A percentile compares a stretch with the other conserved stretches of the same genome.
Evolutionary conservation across 352 stramenopile species (phyloP).

Genomic region (Globisporangium yorkense): DNA sequence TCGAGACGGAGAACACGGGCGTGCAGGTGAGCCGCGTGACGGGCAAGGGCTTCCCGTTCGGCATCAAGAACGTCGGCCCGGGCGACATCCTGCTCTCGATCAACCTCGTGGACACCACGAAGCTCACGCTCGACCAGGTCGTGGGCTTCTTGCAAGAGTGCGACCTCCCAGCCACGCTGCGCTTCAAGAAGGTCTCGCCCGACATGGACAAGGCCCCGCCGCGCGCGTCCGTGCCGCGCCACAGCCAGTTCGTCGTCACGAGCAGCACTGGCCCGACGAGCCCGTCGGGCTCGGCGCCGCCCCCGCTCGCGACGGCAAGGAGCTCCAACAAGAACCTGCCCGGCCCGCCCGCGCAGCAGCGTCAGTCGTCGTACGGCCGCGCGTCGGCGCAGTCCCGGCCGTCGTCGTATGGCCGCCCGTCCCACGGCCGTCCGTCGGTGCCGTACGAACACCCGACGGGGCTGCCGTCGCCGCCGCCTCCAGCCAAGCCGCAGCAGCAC

Average conservation of each 20-base stretch:
- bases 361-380: slow-evolving; percentile 7
- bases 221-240: slow-evolving; percentile 30
- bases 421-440: slow-evolving; percentile 16
- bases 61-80: slow-evolving; percentile 84
- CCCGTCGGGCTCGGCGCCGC: slow-evolving; percentile 35
- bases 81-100: slow-evolving; percentile 79
- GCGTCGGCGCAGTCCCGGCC: slow-evolving; percentile 1
- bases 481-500: not conserved
- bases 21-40: slow-evolving; percentile 80
- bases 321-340: slow-evolving; percentile 17
- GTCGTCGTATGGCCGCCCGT: slow-evolving; percentile 5
- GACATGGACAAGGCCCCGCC: slow-evolving; percentile 32
- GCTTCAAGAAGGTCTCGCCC: slow-evolving; percentile 80
- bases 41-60: slow-evolving; percentile 82
- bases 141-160: slow-evolving; percentile 80
- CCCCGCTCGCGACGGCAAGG: slow-evolving; percentile 4
- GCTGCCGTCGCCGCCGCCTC: slow-evolving; percentile 2
- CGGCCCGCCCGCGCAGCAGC: slow-evolving; percentile 21
- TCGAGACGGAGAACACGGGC: slow-evolving; percentile 46
- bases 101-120: slow-evolving; percentile 78
- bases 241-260: slow-evolving; percentile 69
- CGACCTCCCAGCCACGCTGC: slow-evolving; percentile 76
- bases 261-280: slow-evolving; percentile 46
- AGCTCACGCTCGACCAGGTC: slow-evolving; percentile 74
- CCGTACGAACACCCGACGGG: slow-evolving; percentile 14